Evolutionary conservation across 306 rosid species (phyloP).

Genomic region (Quercus agrifolia): DNA sequence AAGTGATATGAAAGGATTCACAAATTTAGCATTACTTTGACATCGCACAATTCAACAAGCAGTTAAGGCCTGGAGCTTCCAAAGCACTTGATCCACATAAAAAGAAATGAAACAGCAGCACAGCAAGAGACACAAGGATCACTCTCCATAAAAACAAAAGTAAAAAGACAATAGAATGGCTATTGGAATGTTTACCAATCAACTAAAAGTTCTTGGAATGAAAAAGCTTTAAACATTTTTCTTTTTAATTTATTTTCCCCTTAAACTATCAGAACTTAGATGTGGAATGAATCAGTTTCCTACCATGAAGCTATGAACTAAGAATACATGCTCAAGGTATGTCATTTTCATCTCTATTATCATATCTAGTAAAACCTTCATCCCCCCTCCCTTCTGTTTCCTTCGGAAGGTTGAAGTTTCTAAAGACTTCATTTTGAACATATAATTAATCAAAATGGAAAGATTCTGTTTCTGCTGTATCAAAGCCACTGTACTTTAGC

Average conservation of each 20-base stretch:
- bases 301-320: background rate
- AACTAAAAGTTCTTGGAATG: background rate
- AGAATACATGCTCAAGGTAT: background rate
- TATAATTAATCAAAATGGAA: background rate
- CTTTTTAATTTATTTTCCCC: background rate
- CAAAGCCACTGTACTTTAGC: background rate
- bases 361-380: no score
- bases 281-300: background rate
- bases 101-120: constrained; percentile 8
- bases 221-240: background rate
- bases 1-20: background rate
- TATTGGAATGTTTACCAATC: background rate
- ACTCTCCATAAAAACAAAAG: constrained; percentile 24
- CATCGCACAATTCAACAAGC: constrained; percentile 1
- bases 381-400: background rate
- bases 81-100: constrained; percentile 21
- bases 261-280: background rate
- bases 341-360: background rate
- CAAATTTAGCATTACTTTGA: constrained; percentile 1
- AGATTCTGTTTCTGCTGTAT: background rate
- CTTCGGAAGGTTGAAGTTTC: background rate
- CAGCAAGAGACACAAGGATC: constrained; percentile 19
- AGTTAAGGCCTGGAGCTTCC: constrained; percentile 1
- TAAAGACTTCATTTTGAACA: background rate
- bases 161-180: background rate